Evolutionary conservation across 2,329 filamentous ascomycete genomes (phyloP).

Genomic region (Penicillium nordicum): DNA sequence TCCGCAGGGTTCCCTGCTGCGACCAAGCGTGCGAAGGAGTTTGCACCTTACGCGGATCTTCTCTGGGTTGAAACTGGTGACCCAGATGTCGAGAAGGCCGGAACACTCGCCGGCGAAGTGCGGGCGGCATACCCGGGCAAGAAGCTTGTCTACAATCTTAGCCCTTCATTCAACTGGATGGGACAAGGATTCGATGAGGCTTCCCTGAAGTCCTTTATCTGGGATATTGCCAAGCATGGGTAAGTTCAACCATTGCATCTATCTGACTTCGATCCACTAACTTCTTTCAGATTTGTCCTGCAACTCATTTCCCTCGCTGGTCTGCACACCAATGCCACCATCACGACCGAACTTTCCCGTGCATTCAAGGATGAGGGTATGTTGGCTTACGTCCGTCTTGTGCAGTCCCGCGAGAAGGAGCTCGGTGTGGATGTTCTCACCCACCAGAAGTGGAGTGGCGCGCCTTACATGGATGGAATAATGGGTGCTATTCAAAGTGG

Average conservation of each 20-base stretch:
- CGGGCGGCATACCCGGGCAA: conserved; percentile 68
- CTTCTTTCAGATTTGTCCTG: conserved; percentile 52
- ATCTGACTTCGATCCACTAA: conserved; percentile 12
- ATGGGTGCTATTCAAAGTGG: conserved; percentile 87
- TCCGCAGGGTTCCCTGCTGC: conserved; percentile 76
- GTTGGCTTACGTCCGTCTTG: conserved; percentile 92
- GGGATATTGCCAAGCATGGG: conserved; percentile 89
- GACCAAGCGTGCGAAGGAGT: conserved; percentile 88
- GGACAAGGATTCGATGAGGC: conserved; percentile 83
- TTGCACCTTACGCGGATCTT: conserved; percentile 88
- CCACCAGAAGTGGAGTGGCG: conserved; percentile 78
- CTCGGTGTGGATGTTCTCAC: conserved; percentile 87
- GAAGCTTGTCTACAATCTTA: conserved; percentile 93
- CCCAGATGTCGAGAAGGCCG: conserved; percentile 74
- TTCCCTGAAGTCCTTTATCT: conserved; percentile 85
- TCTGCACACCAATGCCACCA: conserved; percentile 61
- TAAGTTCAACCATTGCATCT: conserved; percentile 47
- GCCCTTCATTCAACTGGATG: conserved; percentile 98
- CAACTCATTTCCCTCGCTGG: conserved; percentile 64
- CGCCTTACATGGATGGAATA: conserved; percentile 79
- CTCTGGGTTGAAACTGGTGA: conserved; percentile 96
- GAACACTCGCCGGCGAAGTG: conserved; percentile 72
- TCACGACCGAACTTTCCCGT: conserved; percentile 70
- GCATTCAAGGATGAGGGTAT: conserved; percentile 89
- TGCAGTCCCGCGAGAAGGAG: conserved; percentile 88